Evolutionary conservation across 2,329 filamentous ascomycete species (phyloP).

Genomic region (Ophiostoma ulmi): DNA sequence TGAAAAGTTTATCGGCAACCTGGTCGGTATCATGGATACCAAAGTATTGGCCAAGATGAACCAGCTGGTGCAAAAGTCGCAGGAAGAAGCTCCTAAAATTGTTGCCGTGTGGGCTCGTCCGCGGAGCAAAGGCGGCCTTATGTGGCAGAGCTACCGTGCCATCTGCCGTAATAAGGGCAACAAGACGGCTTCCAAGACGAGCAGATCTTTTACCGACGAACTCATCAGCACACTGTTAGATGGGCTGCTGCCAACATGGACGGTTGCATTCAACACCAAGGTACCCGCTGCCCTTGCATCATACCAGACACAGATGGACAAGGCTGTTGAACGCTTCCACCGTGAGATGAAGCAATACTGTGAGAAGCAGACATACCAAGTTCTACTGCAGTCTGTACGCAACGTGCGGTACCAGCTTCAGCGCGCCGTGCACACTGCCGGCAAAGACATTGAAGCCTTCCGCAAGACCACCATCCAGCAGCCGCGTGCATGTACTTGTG

Average conservation of each 20-base stretch:
- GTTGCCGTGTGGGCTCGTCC: neutral
- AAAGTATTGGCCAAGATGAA: neutral
- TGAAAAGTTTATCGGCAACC: neutral
- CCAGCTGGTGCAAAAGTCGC: neutral
- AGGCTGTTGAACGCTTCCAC: neutral
- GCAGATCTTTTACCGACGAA: neutral
- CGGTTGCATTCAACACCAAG: neutral
- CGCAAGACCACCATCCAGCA: conserved; percentile 1
- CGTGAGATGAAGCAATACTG: neutral
- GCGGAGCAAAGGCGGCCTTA: neutral
- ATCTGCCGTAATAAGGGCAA: neutral
- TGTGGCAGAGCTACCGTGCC: neutral
- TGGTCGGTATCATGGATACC: neutral
- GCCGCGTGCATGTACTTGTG: neutral
- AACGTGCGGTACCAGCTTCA: neutral
- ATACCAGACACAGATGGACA: neutral
- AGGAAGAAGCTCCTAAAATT: neutral
- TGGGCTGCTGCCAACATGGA: neutral
- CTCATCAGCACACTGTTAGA: neutral
- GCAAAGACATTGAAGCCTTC: neutral
- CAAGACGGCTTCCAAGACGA: neutral
- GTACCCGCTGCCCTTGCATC: neutral
- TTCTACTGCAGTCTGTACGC: neutral
- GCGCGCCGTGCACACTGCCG: neutral
- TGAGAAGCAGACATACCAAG: neutral